A percentile compares a stretch with the other conserved stretches of the same genome.
Evolutionary conservation across 2,329 filamentous ascomycete genomes (phyloP).

Genomic region (Colletotrichum falcatum): DNA sequence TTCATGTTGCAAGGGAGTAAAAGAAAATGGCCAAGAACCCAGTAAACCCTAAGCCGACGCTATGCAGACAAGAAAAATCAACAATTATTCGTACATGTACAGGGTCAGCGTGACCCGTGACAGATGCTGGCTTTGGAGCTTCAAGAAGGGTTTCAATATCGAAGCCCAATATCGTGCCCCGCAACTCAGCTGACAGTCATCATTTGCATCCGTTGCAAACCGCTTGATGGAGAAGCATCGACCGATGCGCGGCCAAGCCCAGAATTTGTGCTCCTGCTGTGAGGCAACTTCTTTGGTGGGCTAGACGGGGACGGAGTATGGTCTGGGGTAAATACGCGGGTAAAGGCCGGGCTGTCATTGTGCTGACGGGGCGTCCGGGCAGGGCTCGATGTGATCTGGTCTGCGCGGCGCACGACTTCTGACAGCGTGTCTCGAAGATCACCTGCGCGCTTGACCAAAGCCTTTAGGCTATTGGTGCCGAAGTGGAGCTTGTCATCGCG

Average conservation of each 20-base stretch:
- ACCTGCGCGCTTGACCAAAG: conserved; percentile 72
- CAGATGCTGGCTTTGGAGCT: not conserved
- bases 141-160: not conserved
- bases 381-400: conserved; percentile 69
- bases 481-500: conserved; percentile 71
- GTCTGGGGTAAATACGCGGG: conserved; percentile 67
- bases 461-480: conserved; percentile 76
- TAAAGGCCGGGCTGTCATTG: conserved; percentile 74
- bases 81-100: conserved; percentile 44
- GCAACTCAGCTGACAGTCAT: conserved; percentile 69
- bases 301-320: conserved; percentile 66
- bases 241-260: conserved; percentile 62
- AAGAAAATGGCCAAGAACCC: conserved; percentile 20
- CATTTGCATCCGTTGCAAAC: conserved; percentile 69
- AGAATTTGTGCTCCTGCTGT: conserved; percentile 67
- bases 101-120: conserved; percentile 19
- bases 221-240: conserved; percentile 64
- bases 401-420: conserved; percentile 69
- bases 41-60: conserved; percentile 40
- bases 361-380: conserved; percentile 61
- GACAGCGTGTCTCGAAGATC: conserved; percentile 70
- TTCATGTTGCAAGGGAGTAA: conserved; percentile 30
- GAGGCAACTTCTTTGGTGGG: conserved; percentile 62
- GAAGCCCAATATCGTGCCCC: not conserved
- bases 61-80: conserved; percentile 43